A percentile compares a stretch with the other conserved stretches of the same genome.
Evolutionary conservation across 192 early-diverging fungal genomes (phyloP).

Genomic region (Coemansia guatemalensis): DNA sequence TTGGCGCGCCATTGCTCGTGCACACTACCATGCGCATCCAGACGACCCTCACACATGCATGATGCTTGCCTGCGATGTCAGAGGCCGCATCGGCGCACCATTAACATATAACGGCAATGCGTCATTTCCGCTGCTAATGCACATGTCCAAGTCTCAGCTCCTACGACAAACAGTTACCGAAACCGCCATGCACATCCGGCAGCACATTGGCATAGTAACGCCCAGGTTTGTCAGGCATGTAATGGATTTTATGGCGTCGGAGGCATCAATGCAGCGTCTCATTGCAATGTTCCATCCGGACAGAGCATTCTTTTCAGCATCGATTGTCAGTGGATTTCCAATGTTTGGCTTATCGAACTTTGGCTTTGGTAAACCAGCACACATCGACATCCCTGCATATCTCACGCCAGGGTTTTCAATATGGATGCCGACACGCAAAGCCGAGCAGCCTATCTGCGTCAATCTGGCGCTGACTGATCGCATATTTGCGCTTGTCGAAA

Average conservation of each 20-base stretch:
- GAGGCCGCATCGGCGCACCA: conserved; percentile 20
- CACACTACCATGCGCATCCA: conserved; percentile 8
- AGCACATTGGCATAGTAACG: conserved; percentile 11
- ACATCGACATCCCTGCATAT: conserved; percentile 40
- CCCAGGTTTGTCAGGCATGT: conserved; percentile 9
- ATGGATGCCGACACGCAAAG: conserved; percentile 21
- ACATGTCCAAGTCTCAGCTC: conserved; percentile 21
- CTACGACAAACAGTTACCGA: conserved; percentile 19
- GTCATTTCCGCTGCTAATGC: conserved; percentile 35
- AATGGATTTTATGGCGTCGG: conserved; percentile 18
- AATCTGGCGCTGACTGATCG: conserved; percentile 30
- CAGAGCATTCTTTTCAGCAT: conserved; percentile 38
- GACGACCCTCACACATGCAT: conserved; percentile 39
- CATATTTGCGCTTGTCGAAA: conserved; percentile 14
- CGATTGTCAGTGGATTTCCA: conserved; percentile 16
- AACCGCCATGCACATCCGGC: conserved; percentile 34
- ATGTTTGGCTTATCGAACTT: conserved; percentile 36
- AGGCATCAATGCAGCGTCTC: conserved; percentile 10
- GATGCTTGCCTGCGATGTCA: conserved; percentile 40
- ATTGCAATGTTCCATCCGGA: conserved; percentile 25
- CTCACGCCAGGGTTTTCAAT: conserved; percentile 42
- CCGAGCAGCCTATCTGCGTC: background rate
- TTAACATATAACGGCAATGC: conserved; percentile 34
- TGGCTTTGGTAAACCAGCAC: conserved; percentile 26
- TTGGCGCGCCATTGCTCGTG: conserved; percentile 45